Evolutionary conservation across 2,329 filamentous ascomycete species (phyloP).

Genomic region (Leptographium galeiforme): DNA sequence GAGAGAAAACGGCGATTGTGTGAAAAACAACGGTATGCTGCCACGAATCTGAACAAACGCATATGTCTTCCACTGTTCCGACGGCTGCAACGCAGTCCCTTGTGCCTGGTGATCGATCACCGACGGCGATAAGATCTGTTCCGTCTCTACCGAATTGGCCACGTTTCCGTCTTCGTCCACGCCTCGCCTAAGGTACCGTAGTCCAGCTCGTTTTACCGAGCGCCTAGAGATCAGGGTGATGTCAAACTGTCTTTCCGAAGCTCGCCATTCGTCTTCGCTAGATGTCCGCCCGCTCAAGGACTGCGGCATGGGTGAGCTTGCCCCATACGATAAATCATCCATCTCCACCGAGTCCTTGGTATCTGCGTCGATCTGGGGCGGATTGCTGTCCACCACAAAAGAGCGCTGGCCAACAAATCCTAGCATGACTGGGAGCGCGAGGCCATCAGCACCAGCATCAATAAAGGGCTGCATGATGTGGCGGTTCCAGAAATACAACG

Average conservation of each 20-base stretch:
- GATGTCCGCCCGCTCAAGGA: slow-evolving; percentile 2
- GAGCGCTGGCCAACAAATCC: slow-evolving; percentile 81
- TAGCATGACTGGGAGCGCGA: slow-evolving; percentile 76
- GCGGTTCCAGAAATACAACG: slow-evolving; percentile 82
- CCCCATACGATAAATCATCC: slow-evolving; percentile 14
- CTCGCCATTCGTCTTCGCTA: slow-evolving; percentile 18
- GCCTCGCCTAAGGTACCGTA: slow-evolving; percentile 81
- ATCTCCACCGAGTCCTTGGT: slow-evolving; percentile 30
- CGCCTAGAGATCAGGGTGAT: slow-evolving; percentile 88
- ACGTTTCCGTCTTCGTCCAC: slow-evolving; percentile 80
- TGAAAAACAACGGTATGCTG: slow-evolving; percentile 90
- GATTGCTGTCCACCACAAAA: slow-evolving; percentile 58
- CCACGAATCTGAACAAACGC: slow-evolving; percentile 82
- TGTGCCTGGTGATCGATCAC: slow-evolving; percentile 11
- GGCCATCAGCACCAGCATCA: slow-evolving; percentile 53
- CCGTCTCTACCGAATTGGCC: slow-evolving; percentile 88
- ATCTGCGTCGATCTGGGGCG: slow-evolving; percentile 37
- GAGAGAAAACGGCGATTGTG: slow-evolving; percentile 83
- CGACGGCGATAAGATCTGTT: slow-evolving; percentile 68
- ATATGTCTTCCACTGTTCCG: slow-evolving; percentile 40
- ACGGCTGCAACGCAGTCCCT: background rate
- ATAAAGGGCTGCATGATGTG: slow-evolving; percentile 63
- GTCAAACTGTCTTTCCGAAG: slow-evolving; percentile 48
- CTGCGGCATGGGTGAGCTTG: slow-evolving; percentile 7
- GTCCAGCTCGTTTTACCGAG: slow-evolving; percentile 71